Evolutionary conservation across 2,329 filamentous ascomycete species (phyloP), one percentile per base, ranked within the genome.

Genomic region (Seiridium cupressi): DNA sequence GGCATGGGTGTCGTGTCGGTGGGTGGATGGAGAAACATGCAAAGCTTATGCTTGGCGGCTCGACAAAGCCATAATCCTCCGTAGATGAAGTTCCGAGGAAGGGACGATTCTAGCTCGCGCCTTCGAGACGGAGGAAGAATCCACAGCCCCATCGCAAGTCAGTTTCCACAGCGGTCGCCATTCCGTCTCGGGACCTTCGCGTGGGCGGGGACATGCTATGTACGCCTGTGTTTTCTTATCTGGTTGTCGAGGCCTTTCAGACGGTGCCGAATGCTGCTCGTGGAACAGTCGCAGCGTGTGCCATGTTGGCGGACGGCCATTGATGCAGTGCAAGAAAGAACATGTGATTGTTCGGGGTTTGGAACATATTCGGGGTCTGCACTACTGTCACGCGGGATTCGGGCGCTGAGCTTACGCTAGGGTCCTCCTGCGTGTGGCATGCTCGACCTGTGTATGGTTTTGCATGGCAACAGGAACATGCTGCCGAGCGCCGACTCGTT

Each of bases 111-210:
- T 26, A 40, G 36, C n/a, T 36, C 49, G 11, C n/a, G 18, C n/a
- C 35, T 35, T 35, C 49, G 49, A 34, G 49, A 38, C 13, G 38
- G 38, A 13, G 13, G 13, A 42, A 42, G 13, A 42, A 42, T 13
- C 38, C 38, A 42, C 7, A 42, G 38, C 38, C 13, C 38, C 38
- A 42, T 13, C 38, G 13, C 13, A 32, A 53, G 26, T n/a, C 35
- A 13, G 49, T 53, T 53, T 53, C 49, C 49, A 53, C 49, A 35
- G 49, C 49, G 49, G 49, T 53, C 49, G 49, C 32, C 11, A 53
- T 53, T 53, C 49, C 49, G 49, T 53, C 31, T 49, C 9, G 49
- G 34, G 35, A 53, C 49, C 49, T 35, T 35, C 31, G 18, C 34
- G 49, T 10, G 5, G 32, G 49, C 49, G 49, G 31, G 18, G 18